Percentiles rank a stretch among this genome's conserved stretches.
Conservation (phyloP, 2,329 filamentous ascomycete species). For the Cladosporium sp. region DNA sequence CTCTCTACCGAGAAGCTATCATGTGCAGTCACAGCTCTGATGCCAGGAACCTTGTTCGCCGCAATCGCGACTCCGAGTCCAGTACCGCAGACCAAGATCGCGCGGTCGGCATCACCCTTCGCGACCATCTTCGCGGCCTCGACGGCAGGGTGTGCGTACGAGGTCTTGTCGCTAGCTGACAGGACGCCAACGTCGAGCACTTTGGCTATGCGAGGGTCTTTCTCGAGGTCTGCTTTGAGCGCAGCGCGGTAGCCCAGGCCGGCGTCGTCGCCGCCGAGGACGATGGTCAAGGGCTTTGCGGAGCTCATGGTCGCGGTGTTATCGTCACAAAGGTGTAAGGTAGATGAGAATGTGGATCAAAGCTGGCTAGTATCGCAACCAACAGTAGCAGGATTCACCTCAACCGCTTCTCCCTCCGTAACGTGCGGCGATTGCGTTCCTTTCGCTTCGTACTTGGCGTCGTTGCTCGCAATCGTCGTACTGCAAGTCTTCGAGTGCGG, state of each 20-base stretch:
- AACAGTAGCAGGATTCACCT: slow-evolving; percentile 25
- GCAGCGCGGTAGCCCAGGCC: slow-evolving; percentile 76
- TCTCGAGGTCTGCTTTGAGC: slow-evolving; percentile 71
- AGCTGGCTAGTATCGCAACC: slow-evolving; percentile 37
- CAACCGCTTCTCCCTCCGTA: slow-evolving; percentile 21
- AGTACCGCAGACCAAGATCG: slow-evolving; percentile 80
- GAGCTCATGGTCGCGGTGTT: slow-evolving; percentile 25
- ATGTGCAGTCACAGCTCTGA: slow-evolving; percentile 85
- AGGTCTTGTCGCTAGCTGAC: slow-evolving; percentile 68
- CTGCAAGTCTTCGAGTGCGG: slow-evolving; percentile 36
- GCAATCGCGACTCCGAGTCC: slow-evolving; percentile 83
- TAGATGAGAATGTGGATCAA: slow-evolving; percentile 16
- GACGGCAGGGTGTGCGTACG: slow-evolving; percentile 78
- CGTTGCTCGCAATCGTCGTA: slow-evolving; percentile 39
- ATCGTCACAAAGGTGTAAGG: neutral
- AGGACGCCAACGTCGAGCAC: slow-evolving; percentile 75
- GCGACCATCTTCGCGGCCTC: slow-evolving; percentile 67
- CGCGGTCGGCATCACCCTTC: slow-evolving; percentile 69
- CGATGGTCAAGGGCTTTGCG: slow-evolving; percentile 49
- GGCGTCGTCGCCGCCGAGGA: slow-evolving; percentile 68
- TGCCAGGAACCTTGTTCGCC: slow-evolving; percentile 85
- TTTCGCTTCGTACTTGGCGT: slow-evolving; percentile 38
- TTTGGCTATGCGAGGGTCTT: slow-evolving; percentile 64
- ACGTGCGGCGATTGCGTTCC: slow-evolving; percentile 26
- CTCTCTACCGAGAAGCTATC: slow-evolving; percentile 83